phyloP scores from a whole-genome alignment of 129 eudicot genomes.

The Flaveria linearis region DNA sequence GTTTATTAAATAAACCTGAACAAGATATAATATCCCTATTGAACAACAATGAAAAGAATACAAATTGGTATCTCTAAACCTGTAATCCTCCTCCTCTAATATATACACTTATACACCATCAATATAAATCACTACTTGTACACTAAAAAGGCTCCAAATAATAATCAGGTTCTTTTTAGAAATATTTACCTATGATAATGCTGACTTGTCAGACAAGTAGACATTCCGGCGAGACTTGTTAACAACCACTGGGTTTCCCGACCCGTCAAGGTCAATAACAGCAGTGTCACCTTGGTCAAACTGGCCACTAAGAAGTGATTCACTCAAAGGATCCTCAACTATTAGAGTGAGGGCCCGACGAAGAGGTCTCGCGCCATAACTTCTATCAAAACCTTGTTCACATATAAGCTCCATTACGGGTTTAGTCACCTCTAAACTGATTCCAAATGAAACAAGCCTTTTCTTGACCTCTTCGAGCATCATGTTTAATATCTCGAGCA shows the following conservation, averaged over 20 bases:
- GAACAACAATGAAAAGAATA: slow-evolving; percentile 27
- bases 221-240: slow-evolving; percentile 49
- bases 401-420: slow-evolving; percentile 74
- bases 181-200: slow-evolving; percentile 46
- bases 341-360: slow-evolving; percentile 75
- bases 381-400: slow-evolving; percentile 72
- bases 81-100: slow-evolving; percentile 32
- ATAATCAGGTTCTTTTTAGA: slow-evolving; percentile 13
- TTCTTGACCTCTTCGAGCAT: slow-evolving; percentile 76
- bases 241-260: slow-evolving; percentile 72
- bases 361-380: slow-evolving; percentile 87
- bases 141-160: slow-evolving; percentile 18
- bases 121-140: slow-evolving; percentile 36
- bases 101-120: slow-evolving; percentile 37
- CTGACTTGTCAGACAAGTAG: slow-evolving; percentile 57
- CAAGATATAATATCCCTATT: slow-evolving; percentile 15
- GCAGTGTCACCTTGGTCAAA: slow-evolving; percentile 65
- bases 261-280: slow-evolving; percentile 57
- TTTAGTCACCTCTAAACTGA: slow-evolving; percentile 64
- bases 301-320: slow-evolving; percentile 64
- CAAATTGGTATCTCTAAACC: slow-evolving; percentile 27
- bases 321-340: slow-evolving; percentile 74
- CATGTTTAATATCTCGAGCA: slow-evolving; percentile 72
- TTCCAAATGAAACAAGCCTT: slow-evolving; percentile 61
- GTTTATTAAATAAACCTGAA: slow-evolving; percentile 10